Evolutionary conservation across 352 stramenopile species (phyloP).

Genomic region (Phytophthora foliorum): DNA sequence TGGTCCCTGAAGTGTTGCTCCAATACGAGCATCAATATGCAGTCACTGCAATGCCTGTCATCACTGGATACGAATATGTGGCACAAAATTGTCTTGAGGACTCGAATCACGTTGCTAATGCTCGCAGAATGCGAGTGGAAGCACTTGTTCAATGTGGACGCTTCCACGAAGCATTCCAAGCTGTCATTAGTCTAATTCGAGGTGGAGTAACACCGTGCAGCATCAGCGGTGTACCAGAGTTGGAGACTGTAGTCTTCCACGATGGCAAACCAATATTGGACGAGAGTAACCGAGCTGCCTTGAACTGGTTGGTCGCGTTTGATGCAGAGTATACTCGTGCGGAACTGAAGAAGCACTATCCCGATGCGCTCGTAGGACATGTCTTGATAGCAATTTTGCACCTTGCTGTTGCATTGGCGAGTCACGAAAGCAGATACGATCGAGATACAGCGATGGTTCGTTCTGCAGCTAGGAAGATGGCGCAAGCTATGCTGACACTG

Average conservation of each 20-base stretch:
- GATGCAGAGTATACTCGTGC: slow-evolving; percentile 27
- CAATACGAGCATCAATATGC: slow-evolving; percentile 60
- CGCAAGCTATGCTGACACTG: slow-evolving; percentile 28
- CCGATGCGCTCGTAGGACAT: slow-evolving; percentile 32
- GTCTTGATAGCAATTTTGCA: slow-evolving; percentile 48
- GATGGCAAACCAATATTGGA: slow-evolving; percentile 55
- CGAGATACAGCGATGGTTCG: slow-evolving; percentile 28
- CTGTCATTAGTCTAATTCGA: slow-evolving; percentile 44
- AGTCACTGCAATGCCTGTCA: slow-evolving; percentile 61
- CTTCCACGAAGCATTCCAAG: slow-evolving; percentile 58
- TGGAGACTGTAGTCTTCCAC: slow-evolving; percentile 30
- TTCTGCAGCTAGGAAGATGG: slow-evolving; percentile 45
- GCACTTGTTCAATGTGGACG: slow-evolving; percentile 62
- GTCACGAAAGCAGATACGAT: slow-evolving; percentile 43
- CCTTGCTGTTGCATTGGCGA: slow-evolving; percentile 36
- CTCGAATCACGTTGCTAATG: slow-evolving; percentile 60
- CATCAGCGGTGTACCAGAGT: slow-evolving; percentile 7
- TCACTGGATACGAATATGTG: slow-evolving; percentile 64
- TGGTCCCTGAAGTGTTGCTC: slow-evolving; percentile 64
- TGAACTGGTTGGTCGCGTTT: slow-evolving; percentile 49
- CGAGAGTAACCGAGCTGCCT: slow-evolving; percentile 36
- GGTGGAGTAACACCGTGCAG: slow-evolving; percentile 23
- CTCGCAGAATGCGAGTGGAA: slow-evolving; percentile 55
- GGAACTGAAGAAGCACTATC: slow-evolving; percentile 33
- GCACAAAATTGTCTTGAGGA: slow-evolving; percentile 56